Conservation (phyloP, 2,329 filamentous ascomycete genomes). For the Calonectria pseudoturangicola region DNA sequence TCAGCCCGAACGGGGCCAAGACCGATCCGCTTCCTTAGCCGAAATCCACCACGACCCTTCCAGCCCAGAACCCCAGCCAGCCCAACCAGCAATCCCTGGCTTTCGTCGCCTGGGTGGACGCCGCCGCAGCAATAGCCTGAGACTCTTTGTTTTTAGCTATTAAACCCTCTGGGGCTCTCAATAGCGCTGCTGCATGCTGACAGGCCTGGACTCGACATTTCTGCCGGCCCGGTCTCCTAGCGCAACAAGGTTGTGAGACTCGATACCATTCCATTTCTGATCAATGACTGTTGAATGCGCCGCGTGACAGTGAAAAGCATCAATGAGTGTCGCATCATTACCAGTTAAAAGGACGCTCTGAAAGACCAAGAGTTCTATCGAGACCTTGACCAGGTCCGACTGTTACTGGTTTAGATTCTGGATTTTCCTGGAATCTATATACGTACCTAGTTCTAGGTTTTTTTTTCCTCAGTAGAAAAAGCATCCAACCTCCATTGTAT, state of each 20-base stretch:
- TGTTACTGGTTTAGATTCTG: too few relatives aligned
- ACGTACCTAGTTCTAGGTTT: too few relatives aligned
- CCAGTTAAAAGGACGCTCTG: too few relatives aligned
- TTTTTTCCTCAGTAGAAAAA: too few relatives aligned
- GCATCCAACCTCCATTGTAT: too few relatives aligned
- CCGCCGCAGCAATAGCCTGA: conserved; percentile 19
- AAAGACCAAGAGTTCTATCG: too few relatives aligned
- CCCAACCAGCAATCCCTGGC: conserved; percentile 25
- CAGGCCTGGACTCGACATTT: conserved; percentile 30
- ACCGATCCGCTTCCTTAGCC: conserved; percentile 31
- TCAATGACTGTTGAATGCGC: too few relatives aligned
- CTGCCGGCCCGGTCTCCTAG: conserved; percentile 28
- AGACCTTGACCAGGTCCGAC: too few relatives aligned
- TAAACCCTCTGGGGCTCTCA: conserved; percentile 6
- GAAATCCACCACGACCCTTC: conserved; percentile 25
- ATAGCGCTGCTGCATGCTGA: conserved; percentile 27
- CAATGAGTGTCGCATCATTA: too few relatives aligned
- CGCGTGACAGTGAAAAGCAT: too few relatives aligned
- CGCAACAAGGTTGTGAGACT: conserved; percentile 12
- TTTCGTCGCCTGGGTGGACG: conserved; percentile 4
- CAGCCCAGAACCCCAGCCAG: conserved; percentile 25
- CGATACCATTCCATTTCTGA: too few relatives aligned
- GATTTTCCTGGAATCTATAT: too few relatives aligned
- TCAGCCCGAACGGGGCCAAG: conserved; percentile 24
- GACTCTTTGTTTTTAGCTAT: conserved; percentile 20